Evolutionary conservation across 176 grass and related monocot species (phyloP), one percentile per base, ranked within the genome.

Genomic region (Canna indica): DNA sequence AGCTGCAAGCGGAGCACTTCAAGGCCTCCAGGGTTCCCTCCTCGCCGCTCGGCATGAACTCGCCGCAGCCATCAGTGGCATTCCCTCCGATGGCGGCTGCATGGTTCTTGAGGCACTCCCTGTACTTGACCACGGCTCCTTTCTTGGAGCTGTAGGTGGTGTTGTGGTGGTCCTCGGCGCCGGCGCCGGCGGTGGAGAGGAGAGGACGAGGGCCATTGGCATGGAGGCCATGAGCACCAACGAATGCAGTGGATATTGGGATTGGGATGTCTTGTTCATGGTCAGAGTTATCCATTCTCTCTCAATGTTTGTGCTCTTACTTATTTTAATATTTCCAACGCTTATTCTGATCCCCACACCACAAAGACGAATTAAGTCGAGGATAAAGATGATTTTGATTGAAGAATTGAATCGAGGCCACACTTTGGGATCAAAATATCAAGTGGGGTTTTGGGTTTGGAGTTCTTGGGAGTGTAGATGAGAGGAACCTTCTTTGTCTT

Each of bases 51-150:
- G 91, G 82, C 87, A 95, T 87, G 84, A 95, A 95, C 82, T 95
- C 87, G 13, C 84, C 91, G 67, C 91, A 95, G 54, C 91, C 91
- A 69, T 90, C 91, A 14, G 84, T 90, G 5, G 91, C 91, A 48
- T 74, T 90, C 34, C 91, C 91, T 52, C 91, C 91, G 25, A 95
- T 95, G 52, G 84, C 65, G 4, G 87, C 87, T 67, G 91, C 91
- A 74, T 95, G 91, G 84, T 95, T 95, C 79, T 90, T 95, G 25
- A 90, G 82, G 84, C 91, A 95, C 75, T 95, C 91, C 36, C 84
- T 70, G 91, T 95, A 95, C 80, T 83, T 88, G 33, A 83, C 76
- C 56, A 4, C 58, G 62, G 36, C 66, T 47, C 2, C 72, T 69
- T 72, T 72, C 56, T 65, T 35, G 36, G 50, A 7, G 28, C 20